Conservation (phyloP, 495 filamentous ascomycete species). For the Penicillium tannophilum region DNA sequence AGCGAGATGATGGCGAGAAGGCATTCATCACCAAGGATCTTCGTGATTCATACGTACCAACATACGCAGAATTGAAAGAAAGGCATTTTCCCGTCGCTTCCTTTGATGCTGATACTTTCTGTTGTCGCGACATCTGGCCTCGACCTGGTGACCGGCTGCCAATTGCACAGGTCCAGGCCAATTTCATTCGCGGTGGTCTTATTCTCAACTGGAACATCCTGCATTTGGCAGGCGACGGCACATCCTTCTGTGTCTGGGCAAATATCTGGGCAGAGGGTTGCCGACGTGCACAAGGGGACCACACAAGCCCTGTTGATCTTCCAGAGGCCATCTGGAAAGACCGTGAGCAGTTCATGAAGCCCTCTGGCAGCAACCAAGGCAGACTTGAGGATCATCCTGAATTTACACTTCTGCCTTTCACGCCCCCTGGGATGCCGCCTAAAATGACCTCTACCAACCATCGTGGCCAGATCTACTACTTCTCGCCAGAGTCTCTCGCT, state of each 20-base stretch:
- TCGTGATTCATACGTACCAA: conserved; percentile 22
- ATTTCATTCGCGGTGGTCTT: conserved; percentile 37
- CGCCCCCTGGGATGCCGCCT: conserved; percentile 30
- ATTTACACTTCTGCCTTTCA: conserved; percentile 33
- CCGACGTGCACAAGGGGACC: conserved; percentile 31
- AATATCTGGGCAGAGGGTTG: conserved; percentile 41
- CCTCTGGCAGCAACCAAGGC: conserved; percentile 28
- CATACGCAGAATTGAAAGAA: conserved; percentile 34
- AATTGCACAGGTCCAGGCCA: conserved; percentile 36
- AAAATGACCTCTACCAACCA: conserved; percentile 34
- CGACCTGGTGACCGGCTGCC: conserved; percentile 29
- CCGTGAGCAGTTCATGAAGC: conserved; percentile 29
- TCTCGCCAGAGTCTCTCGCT: conserved; percentile 29
- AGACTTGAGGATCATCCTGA: conserved; percentile 35
- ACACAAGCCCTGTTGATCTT: conserved; percentile 24
- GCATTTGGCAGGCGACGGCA: conserved; percentile 39
- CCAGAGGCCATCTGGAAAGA: conserved; percentile 21
- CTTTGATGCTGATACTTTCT: conserved; percentile 35
- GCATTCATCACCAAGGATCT: conserved; percentile 32
- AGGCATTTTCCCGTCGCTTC: conserved; percentile 31
- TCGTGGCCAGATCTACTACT: conserved; percentile 34
- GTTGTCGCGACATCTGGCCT: conserved; percentile 35
- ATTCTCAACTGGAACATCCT: conserved; percentile 30
- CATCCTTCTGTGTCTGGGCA: conserved; percentile 32
- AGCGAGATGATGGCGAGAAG: conserved; percentile 13